Base-by-base conservation (phyloP, 2,329 filamentous ascomycete genomes). In the Beauveria sp. region DNA sequence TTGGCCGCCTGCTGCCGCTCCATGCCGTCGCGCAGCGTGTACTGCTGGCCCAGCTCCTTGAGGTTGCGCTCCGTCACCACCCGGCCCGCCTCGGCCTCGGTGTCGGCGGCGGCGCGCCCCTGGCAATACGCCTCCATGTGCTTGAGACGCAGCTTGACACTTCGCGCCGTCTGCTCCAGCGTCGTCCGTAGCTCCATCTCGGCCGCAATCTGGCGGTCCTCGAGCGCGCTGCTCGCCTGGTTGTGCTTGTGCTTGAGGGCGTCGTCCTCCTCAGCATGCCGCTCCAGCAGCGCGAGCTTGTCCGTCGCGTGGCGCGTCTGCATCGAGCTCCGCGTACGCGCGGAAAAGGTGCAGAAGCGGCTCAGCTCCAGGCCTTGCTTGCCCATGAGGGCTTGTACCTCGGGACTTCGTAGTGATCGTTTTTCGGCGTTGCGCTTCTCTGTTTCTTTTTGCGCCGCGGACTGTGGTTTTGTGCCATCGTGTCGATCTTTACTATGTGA, bases 81-180 rank as follows among this genome's bases (percentile, higher is more conserved):
- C 8, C 84, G 75, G 1, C 74, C 72, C 3, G 81, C 26, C 10
- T 12, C 22, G 3, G 81, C 24, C 9, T n/a, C 20, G 18, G 8
- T 40, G 16, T 34, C 24, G 37, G 80, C 70, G 81, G 76, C 76
- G 3, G 69, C 65, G 1, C 75, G 75, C 4, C 80, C 79, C 62
- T 84, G 78, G 66, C 84, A 87, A 69, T 87, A 87, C 6, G 83
- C 84, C 66, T 87, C 84, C 84, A 87, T 87, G 65, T 87, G 81
- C 67, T 80, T 81, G n/a, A 87, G 73, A 16, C 84, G 79, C 43
- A 84, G 81, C 37, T 75, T 76, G 43, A 86, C 77, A 64, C 80
- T 84, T 62, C 77, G 76, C 67, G 85, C 83, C 59, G 80, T 80
- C 65, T 84, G 81, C 57, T 85, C 80, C 18, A 86, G 70, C 0